phyloP scores from a whole-genome alignment of 768 basidiomycete species.

The Podaxis mareebaensis region DNA sequence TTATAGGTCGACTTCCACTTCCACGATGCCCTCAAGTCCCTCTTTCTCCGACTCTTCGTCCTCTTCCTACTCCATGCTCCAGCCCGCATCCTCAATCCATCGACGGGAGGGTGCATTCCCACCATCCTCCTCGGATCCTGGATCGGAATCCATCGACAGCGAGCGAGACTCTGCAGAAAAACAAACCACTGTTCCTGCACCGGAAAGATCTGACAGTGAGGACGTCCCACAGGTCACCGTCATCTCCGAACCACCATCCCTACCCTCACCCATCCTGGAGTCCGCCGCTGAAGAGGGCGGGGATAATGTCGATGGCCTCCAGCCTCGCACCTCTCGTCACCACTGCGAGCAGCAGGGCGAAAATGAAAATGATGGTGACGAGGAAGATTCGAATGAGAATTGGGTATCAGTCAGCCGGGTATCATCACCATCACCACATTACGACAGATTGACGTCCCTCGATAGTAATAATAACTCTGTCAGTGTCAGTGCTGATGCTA shows the following conservation, averaged over 20 bases:
- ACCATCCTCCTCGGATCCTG: constrained; percentile 7
- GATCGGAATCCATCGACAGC: constrained; percentile 8
- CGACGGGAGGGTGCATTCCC: constrained; percentile 20
- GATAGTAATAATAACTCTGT: constrained; percentile 7
- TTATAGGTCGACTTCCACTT: constrained; percentile 12
- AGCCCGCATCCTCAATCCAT: constrained; percentile 29
- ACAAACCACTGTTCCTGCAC: background rate
- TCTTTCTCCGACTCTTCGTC: constrained; percentile 17
- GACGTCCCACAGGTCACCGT: constrained; percentile 10
- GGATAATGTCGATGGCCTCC: background rate
- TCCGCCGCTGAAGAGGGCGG: background rate
- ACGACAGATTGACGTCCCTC: constrained; percentile 21
- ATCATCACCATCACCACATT: constrained; percentile 19
- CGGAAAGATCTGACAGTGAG: background rate
- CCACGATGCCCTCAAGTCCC: constrained; percentile 9
- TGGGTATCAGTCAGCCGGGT: constrained; percentile 16
- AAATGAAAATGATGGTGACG: background rate
- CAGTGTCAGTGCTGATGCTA: constrained; percentile 19
- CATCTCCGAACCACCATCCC: constrained; percentile 9
- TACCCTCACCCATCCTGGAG: constrained; percentile 14
- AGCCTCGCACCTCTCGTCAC: background rate
- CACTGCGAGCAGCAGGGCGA: background rate
- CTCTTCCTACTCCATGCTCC: constrained; percentile 26
- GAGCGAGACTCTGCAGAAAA: constrained; percentile 6
- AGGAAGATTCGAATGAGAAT: constrained; percentile 8